Conservation (phyloP, 164 flowering plant genomes). For the Cinnamomum micranthum region DNA sequence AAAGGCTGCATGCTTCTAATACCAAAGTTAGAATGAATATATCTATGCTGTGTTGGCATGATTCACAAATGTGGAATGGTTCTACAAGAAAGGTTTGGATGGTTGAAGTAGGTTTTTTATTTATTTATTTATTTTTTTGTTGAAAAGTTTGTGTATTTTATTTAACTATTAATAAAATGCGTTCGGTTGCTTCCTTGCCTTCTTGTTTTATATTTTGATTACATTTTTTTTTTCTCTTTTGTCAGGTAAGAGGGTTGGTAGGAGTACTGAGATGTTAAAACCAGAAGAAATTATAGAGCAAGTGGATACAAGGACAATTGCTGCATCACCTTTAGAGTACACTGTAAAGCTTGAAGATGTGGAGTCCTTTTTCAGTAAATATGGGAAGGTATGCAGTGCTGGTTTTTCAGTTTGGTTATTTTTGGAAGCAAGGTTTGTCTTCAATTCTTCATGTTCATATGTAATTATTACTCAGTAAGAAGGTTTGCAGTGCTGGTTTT, state of each 20-base stretch:
- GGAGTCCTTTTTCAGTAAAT: constrained; percentile 65
- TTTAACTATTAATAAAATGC: too few species aligned
- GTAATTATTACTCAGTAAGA: too few species aligned
- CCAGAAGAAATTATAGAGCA: constrained; percentile 87
- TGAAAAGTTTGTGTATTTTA: too few species aligned
- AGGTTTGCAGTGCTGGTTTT: too few species aligned
- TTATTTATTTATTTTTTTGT: neutral
- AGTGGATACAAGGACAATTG: constrained; percentile 66
- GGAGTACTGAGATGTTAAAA: constrained; percentile 51
- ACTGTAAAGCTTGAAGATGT: constrained; percentile 65
- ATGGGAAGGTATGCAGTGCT: constrained; percentile 54
- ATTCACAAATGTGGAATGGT: too few species aligned
- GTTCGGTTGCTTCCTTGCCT: too few species aligned
- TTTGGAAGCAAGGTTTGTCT: neutral
- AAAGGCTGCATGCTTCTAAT: too few species aligned
- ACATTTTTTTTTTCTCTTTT: neutral
- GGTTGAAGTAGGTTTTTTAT: neutral
- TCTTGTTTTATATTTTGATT: neutral
- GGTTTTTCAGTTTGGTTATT: neutral
- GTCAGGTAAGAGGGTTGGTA: constrained; percentile 71
- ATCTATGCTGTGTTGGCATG: too few species aligned
- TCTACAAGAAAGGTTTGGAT: neutral
- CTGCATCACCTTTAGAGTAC: constrained; percentile 71
- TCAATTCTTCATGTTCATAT: neutral
- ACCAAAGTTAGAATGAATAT: too few species aligned